phyloP scores from a whole-genome alignment of 192 early-diverging fungal genomes.

The Podila minutissima region DNA sequence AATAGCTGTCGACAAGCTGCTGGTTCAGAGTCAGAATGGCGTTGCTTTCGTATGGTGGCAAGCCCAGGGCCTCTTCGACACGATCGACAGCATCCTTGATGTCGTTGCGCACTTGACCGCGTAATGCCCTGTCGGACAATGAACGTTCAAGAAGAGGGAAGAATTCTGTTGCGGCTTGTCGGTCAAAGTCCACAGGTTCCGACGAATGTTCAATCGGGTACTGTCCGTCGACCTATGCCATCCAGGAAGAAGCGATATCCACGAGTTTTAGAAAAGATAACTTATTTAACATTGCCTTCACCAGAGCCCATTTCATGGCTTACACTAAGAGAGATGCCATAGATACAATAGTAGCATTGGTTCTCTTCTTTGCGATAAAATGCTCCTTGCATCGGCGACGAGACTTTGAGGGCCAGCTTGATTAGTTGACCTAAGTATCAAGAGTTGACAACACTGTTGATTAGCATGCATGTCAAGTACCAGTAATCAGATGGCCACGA shows the following conservation, averaged over 20 bases:
- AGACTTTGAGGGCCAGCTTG: constrained; percentile 45
- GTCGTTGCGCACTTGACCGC: constrained; percentile 61
- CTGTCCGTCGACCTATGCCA: constrained; percentile 55
- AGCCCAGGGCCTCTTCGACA: constrained; percentile 58
- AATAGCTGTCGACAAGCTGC: constrained; percentile 47
- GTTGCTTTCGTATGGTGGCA: constrained; percentile 63
- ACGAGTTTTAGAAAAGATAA: not conserved
- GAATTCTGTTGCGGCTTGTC: constrained; percentile 61
- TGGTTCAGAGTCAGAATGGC: constrained; percentile 46
- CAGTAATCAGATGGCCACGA: too few relatives aligned
- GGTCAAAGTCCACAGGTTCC: constrained; percentile 56
- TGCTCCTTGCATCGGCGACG: constrained; percentile 44
- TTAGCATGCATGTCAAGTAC: too few relatives aligned
- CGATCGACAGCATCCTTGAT: constrained; percentile 70
- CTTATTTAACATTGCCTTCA: not conserved
- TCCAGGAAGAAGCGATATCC: not conserved
- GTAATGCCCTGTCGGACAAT: constrained; percentile 50
- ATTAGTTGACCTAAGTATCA: constrained; percentile 58
- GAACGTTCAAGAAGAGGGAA: constrained; percentile 60
- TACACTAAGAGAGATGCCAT: constrained; percentile 67
- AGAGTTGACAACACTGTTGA: not conserved
- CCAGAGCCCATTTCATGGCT: not conserved
- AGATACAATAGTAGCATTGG: constrained; percentile 77
- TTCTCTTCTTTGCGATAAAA: constrained; percentile 62
- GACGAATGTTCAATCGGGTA: constrained; percentile 64